phyloP scores from a whole-genome alignment of 2,329 filamentous ascomycete species.

The Fulvia fulva region DNA sequence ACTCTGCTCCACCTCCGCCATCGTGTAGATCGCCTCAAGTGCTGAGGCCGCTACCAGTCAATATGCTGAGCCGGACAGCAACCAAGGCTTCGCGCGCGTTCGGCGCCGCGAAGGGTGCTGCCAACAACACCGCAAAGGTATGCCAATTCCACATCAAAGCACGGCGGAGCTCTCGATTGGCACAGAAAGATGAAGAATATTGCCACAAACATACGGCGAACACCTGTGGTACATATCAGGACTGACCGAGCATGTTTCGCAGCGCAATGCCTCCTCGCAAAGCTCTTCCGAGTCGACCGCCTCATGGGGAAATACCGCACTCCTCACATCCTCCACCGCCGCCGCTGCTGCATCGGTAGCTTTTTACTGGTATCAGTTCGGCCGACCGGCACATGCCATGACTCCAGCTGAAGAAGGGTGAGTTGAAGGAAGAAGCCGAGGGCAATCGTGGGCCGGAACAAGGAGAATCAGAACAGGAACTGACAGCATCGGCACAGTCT shows the following conservation, averaged over 20 bases:
- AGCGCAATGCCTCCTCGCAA: constrained; percentile 65
- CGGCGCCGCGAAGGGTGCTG: constrained; percentile 68
- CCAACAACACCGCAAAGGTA: constrained; percentile 47
- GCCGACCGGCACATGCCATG: constrained; percentile 79
- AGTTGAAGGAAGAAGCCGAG: constrained; percentile 40
- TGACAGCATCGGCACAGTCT: constrained; percentile 56
- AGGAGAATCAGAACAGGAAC: constrained; percentile 6
- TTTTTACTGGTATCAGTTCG: constrained; percentile 98
- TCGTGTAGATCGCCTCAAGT: constrained; percentile 29
- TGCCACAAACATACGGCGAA: not conserved
- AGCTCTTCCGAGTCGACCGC: constrained; percentile 63
- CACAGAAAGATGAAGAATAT: not conserved
- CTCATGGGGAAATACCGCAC: constrained; percentile 75
- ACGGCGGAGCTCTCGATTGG: not conserved
- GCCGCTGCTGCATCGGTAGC: constrained; percentile 84
- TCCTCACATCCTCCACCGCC: constrained; percentile 80
- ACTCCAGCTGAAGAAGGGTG: constrained; percentile 97
- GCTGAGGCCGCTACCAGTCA: constrained; percentile 40
- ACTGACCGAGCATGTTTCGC: constrained; percentile 21
- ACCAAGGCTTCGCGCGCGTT: constrained; percentile 84
- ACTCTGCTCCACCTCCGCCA: constrained; percentile 7
- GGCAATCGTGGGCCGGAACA: not conserved
- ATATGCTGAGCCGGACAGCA: constrained; percentile 90
- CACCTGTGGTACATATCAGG: constrained; percentile 11
- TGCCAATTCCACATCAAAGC: constrained; percentile 13